Conservation (phyloP, 805 yeast species). For the Candida lessepsii region DNA sequence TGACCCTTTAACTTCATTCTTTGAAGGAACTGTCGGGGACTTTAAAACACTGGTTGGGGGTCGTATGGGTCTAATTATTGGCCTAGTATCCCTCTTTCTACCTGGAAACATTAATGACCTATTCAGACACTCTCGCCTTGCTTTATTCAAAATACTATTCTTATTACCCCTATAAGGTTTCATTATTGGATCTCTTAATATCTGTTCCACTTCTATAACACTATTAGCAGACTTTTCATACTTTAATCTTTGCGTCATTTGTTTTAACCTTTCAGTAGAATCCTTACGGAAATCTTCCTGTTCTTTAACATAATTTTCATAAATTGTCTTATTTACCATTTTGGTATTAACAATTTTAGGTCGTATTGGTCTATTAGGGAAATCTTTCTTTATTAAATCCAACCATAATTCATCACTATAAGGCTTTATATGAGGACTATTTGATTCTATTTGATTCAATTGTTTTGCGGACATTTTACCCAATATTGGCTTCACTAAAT, state of each 20-base stretch:
- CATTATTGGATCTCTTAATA: constrained; percentile 31
- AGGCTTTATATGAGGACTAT: constrained; percentile 42
- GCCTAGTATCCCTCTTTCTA: constrained; percentile 1
- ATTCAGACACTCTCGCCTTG: constrained; percentile 33
- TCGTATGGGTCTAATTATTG: constrained; percentile 7
- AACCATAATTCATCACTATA: constrained; percentile 48
- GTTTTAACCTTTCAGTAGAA: constrained; percentile 45
- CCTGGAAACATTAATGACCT: constrained; percentile 32
- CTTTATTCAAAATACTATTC: constrained; percentile 31
- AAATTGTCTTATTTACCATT: constrained; percentile 39
- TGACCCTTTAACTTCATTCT: neutral
- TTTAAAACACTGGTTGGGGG: neutral
- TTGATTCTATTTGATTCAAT: constrained; percentile 38
- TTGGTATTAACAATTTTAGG: neutral
- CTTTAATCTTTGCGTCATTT: constrained; percentile 39
- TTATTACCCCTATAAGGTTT: constrained; percentile 15
- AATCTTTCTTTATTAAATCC: constrained; percentile 44
- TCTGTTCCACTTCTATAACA: constrained; percentile 30
- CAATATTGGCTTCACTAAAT: constrained; percentile 47
- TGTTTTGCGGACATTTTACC: constrained; percentile 45
- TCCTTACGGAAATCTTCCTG: constrained; percentile 43
- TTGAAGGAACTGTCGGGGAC: constrained; percentile 1
- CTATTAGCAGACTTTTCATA: constrained; percentile 42
- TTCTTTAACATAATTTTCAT: constrained; percentile 38
- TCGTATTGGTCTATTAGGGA: constrained; percentile 42